Evolutionary conservation across 2,329 filamentous ascomycete species (phyloP).

Genomic region (Cladorrhinum sp.): DNA sequence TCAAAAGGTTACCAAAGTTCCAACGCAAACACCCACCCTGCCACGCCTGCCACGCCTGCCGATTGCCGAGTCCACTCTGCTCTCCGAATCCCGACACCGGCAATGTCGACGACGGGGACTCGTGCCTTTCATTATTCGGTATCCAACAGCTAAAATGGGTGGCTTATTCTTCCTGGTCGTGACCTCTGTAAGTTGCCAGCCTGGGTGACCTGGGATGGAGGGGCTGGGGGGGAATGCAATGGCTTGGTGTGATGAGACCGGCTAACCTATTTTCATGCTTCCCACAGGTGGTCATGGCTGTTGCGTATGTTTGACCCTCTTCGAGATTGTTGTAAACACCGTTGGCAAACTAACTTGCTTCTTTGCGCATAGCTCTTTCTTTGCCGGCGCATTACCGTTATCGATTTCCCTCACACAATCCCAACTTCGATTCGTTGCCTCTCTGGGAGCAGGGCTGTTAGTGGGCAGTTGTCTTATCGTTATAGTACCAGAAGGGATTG

Average conservation of each 20-base stretch:
- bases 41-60: neutral
- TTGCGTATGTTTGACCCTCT: slow-evolving; percentile 46
- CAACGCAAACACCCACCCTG: neutral
- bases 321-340: neutral
- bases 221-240: too few relatives aligned
- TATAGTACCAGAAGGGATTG: slow-evolving; percentile 94
- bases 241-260: neutral
- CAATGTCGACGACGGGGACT: neutral
- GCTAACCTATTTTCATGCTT: slow-evolving; percentile 23
- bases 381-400: slow-evolving; percentile 85
- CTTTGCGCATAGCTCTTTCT: slow-evolving; percentile 68
- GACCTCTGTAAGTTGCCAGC: slow-evolving; percentile 28
- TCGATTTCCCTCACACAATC: slow-evolving; percentile 84
- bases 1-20: neutral
- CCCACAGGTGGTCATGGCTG: slow-evolving; percentile 53
- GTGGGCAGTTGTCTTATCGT: slow-evolving; percentile 95
- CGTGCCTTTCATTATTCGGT: neutral
- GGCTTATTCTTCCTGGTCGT: slow-evolving; percentile 34
- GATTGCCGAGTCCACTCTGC: neutral
- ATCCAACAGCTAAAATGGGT: slow-evolving; percentile 29
- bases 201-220: neutral
- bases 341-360: slow-evolving; percentile 22
- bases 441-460: slow-evolving; percentile 87
- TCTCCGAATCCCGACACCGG: neutral
- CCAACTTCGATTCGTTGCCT: slow-evolving; percentile 84